A percentile compares a stretch with the other conserved stretches of the same genome.
Conservation (phyloP, 164 flowering plant genomes). For the grape (Vitis vinifera) region ASM3070453v1 NC_081811.1:27348501-27349000, state of each 20-base stretch:
- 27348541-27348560: conserved; percentile 74
- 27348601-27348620: conserved; percentile 17
- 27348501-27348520: conserved; percentile 79
- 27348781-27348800: conserved; percentile 9
- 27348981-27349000: neutral
- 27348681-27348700: conserved; percentile 47
- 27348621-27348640: conserved; percentile 39
- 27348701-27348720: conserved; percentile 63
- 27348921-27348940: conserved; percentile 4
- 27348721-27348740: conserved; percentile 26
- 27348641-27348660: conserved; percentile 65
- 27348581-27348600: conserved; percentile 11
- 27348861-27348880: neutral
- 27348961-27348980: neutral
- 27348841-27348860: conserved; percentile 10
- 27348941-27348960: conserved; percentile 6
- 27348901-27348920: conserved; percentile 12
- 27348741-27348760: conserved; percentile 33
- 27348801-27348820: conserved; percentile 5
- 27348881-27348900: conserved; percentile 14
- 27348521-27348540: conserved; percentile 81
- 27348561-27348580: conserved; percentile 59
- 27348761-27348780: conserved; percentile 11
- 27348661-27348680: conserved; percentile 54
- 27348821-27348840: conserved; percentile 10